Evolutionary conservation across 2,329 filamentous ascomycete species (phyloP), one percentile per base, ranked within the genome.

Genomic region (Diaporthe capsici): DNA sequence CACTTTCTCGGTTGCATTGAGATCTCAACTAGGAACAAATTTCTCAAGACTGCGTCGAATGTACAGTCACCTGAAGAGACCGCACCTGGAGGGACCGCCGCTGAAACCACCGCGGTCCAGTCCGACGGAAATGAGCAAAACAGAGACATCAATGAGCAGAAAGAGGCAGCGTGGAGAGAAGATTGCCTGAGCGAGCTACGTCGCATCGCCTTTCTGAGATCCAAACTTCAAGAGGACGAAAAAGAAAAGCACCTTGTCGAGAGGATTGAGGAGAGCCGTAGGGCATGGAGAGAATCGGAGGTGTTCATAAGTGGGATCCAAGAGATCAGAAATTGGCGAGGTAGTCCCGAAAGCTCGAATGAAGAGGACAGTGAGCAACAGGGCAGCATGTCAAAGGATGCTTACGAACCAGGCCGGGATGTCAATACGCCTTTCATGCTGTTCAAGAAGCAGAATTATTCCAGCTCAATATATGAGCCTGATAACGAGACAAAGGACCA

Each of bases 381-480:
- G 22, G 17, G 5, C 0, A 1, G 20, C 0, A 9, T 7, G 7
- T 8, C 20, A 10, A 1, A 12, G 12, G 37, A 4, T 15, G 12
- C 5, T 1, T 61, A 61, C 3, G 37, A 61, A 0, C 58, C 58
- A 9, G 22, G 13, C 4, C 58, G 37, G 13, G 58, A 61, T 28
- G 37, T 61, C n/a, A 61, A 42, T 42, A 15, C 37, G 2, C 58
- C 58, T 42, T 61, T 61, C 58, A 61, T 61, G 58, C 37, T 25
- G 13, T 61, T 42, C 22, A n/a, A 61, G 20, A 61, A 28, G 12
- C 20, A 4, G 20, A 1, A 28, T 0, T 0, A 3, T n/a, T 0
- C 6, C 2, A 17, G 3, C 20, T 61, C 20, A 1, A 4, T 28
- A 4, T 61, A 25, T 34, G 17, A 9, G 22, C 34, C 12, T 15